Percentiles rank a stretch among this genome's conserved stretches.
phyloP scores from a whole-genome alignment of 2,329 filamentous ascomycete species.

The Colletotrichum australisinense region DNA sequence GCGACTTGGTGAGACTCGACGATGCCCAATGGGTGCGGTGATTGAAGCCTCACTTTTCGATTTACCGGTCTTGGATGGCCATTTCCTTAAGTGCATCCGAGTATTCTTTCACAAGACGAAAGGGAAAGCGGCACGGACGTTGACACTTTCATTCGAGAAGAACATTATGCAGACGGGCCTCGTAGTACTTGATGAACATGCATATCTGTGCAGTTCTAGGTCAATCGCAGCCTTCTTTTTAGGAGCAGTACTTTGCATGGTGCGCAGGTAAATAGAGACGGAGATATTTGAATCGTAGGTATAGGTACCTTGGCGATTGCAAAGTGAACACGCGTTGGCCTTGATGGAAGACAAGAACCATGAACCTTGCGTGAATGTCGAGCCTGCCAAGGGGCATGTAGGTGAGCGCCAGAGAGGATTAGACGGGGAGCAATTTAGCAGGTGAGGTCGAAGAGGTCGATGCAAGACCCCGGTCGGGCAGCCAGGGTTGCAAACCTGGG shows the following conservation, averaged over 20 bases:
- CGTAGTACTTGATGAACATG: not conserved
- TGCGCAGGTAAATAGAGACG: not conserved
- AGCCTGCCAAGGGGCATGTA: slow-evolving; percentile 11
- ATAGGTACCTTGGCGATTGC: slow-evolving; percentile 14
- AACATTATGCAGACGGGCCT: slow-evolving; percentile 8
- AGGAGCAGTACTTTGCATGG: not conserved
- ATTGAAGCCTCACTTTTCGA: slow-evolving; percentile 31
- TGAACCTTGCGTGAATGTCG: slow-evolving; percentile 18
- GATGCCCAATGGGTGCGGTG: slow-evolving; percentile 30
- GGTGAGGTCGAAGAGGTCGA: slow-evolving; percentile 29
- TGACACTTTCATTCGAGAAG: slow-evolving; percentile 12
- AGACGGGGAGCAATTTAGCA: slow-evolving; percentile 21
- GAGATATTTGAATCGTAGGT: not conserved
- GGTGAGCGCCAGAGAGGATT: slow-evolving; percentile 4
- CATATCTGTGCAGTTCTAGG: not conserved
- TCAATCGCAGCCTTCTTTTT: not conserved
- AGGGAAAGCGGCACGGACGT: not conserved
- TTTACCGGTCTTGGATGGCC: slow-evolving; percentile 1
- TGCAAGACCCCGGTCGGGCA: slow-evolving; percentile 7
- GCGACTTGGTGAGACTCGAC: slow-evolving; percentile 25
- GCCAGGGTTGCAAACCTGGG: slow-evolving; percentile 30
- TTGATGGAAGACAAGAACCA: slow-evolving; percentile 18
- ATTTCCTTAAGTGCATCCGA: not conserved
- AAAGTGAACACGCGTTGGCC: slow-evolving; percentile 8
- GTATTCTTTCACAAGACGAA: slow-evolving; percentile 7